Percentiles rank a stretch among this genome's conserved stretches.
These are phyloP conservation scores for Apiosordaria backusii DNA, from an alignment of 495 filamentous ascomycete genomes.

Conservation along the genomic window DNA sequence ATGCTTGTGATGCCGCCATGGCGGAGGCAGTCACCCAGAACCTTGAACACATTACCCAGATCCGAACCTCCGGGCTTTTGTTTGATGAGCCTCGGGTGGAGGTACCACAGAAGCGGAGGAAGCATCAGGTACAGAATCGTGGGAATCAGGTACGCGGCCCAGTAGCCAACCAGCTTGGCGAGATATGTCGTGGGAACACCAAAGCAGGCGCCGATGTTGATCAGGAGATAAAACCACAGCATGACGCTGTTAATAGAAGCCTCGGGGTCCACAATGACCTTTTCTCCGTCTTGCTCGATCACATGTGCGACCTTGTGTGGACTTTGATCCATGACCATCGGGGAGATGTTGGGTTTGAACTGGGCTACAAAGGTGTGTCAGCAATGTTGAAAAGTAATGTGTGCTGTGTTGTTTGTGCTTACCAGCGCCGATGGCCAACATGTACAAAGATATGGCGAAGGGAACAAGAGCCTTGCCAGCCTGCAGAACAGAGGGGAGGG, in stretches of 20 bases:
- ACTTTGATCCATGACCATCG: constrained; percentile 57
- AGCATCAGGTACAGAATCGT: constrained; percentile 57
- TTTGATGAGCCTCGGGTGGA: constrained; percentile 51
- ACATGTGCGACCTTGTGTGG: constrained; percentile 45
- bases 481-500: constrained; percentile 54
- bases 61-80: constrained; percentile 52
- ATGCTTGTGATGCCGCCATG: constrained; percentile 53
- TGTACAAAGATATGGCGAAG: constrained; percentile 56
- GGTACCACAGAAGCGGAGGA: constrained; percentile 49
- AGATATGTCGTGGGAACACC: constrained; percentile 48
- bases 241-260: constrained; percentile 59
- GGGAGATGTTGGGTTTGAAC: constrained; percentile 67
- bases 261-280: constrained; percentile 57
- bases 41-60: constrained; percentile 51
- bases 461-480: constrained; percentile 53
- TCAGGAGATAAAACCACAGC: constrained; percentile 61
- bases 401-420: constrained; percentile 36
- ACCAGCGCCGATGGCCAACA: constrained; percentile 62
- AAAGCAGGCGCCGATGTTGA: constrained; percentile 64
- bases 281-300: constrained; percentile 48
- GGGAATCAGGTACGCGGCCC: constrained; percentile 66
- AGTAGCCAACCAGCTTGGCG: constrained; percentile 61
- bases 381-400: neutral
- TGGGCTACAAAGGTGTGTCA: constrained; percentile 32
- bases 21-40: constrained; percentile 52